Conservation (phyloP, 306 rosid species). For the Begonia loranthoides region DNA sequence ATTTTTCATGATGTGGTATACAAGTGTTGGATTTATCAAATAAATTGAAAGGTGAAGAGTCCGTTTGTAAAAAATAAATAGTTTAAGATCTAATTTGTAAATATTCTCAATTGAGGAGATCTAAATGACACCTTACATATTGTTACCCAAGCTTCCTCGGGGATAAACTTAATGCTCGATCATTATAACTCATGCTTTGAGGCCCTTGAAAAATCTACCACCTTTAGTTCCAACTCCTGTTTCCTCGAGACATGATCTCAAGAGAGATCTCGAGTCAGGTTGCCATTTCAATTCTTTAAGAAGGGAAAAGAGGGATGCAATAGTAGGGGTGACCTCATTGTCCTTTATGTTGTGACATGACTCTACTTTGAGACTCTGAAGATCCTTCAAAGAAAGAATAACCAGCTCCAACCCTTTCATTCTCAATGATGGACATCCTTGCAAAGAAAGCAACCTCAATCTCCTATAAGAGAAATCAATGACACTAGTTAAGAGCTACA, state of each 20-base stretch:
- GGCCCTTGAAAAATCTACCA: conserved; percentile 29
- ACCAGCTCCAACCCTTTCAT: conserved; percentile 30
- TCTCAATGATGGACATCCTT: conserved; percentile 35
- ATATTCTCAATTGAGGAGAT: too few relatives aligned
- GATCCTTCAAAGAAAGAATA: conserved; percentile 35
- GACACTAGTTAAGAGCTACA: neutral
- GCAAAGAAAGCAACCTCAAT: conserved; percentile 22
- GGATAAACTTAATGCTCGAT: conserved; percentile 6
- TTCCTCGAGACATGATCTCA: conserved; percentile 19
- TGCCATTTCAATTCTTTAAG: conserved; percentile 34
- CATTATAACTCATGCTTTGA: neutral
- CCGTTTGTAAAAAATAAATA: too few relatives aligned
- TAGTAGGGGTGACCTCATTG: conserved; percentile 22
- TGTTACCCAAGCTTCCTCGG: too few relatives aligned
- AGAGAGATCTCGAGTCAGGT: conserved; percentile 30
- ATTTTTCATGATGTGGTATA: too few relatives aligned
- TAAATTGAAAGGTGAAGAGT: too few relatives aligned
- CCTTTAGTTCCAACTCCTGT: conserved; percentile 23
- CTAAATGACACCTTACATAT: too few relatives aligned
- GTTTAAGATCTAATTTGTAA: too few relatives aligned
- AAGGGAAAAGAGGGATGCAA: conserved; percentile 27
- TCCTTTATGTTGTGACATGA: conserved; percentile 28
- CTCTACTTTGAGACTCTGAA: conserved; percentile 31
- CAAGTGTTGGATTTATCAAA: too few relatives aligned
- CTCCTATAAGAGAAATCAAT: conserved; percentile 14